Conservation (phyloP, 148 eudicot species). For the Vaccinium corymbosum region DNA sequence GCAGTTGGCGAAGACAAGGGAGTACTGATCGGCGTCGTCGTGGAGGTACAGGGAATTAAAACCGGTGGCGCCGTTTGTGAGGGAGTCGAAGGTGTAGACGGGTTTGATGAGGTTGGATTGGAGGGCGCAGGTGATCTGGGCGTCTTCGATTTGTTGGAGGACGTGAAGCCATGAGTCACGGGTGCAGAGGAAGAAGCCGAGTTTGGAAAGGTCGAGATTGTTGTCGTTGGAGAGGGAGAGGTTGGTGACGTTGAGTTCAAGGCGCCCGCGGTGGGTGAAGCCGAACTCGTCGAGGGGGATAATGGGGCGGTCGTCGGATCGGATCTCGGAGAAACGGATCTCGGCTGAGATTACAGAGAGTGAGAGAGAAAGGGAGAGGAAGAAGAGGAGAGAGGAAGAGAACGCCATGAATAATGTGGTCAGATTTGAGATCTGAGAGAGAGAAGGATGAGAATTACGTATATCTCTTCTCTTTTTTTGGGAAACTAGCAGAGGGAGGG, state of each 20-base stretch:
- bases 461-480: no score
- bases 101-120: conserved; percentile 33
- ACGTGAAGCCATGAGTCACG: conserved; percentile 57
- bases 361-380: conserved; percentile 13
- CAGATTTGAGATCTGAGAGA: neutral
- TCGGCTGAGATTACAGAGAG: conserved; percentile 40
- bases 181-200: conserved; percentile 75
- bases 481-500: no score
- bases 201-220: conserved; percentile 34
- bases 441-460: no score
- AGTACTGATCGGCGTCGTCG: conserved; percentile 54
- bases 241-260: conserved; percentile 56
- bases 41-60: conserved; percentile 26
- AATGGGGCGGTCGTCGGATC: conserved; percentile 50
- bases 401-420: conserved; percentile 1
- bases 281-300: conserved; percentile 86
- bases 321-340: conserved; percentile 51
- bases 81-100: conserved; percentile 46
- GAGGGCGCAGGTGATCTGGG: conserved; percentile 47
- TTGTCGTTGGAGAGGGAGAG: conserved; percentile 33
- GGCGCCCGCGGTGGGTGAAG: conserved; percentile 64
- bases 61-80: neutral
- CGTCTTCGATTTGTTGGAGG: conserved; percentile 53
- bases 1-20: conserved; percentile 71
- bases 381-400: conserved; percentile 12